Conservation (phyloP, 2,329 filamentous ascomycete species). For the Leptosphaerulina australis region DNA sequence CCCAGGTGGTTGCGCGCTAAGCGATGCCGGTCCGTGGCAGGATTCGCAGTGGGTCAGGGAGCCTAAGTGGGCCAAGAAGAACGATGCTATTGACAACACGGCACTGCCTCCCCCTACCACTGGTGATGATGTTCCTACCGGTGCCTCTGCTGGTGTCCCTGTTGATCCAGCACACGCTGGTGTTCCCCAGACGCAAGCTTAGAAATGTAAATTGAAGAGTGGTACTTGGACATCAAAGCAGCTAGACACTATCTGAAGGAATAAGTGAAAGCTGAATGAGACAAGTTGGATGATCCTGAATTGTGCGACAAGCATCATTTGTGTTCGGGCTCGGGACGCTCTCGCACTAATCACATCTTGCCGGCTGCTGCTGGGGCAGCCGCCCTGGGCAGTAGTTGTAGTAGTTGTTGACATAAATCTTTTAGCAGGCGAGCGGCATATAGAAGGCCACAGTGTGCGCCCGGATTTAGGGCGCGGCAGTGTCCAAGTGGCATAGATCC, state of each 20-base stretch:
- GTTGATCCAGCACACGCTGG: constrained; percentile 18
- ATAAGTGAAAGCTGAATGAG: background rate
- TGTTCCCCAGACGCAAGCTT: constrained; percentile 22
- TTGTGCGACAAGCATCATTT: background rate
- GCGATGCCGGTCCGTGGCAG: constrained; percentile 89
- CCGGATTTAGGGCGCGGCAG: constrained; percentile 2
- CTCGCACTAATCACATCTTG: background rate
- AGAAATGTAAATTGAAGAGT: constrained; percentile 1
- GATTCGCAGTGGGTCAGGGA: constrained; percentile 71
- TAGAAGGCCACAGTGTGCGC: background rate
- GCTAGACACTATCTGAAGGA: background rate
- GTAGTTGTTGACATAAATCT: background rate
- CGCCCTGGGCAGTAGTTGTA: background rate
- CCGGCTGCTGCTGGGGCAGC: background rate
- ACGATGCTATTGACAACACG: constrained; percentile 42
- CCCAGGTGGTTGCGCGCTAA: constrained; percentile 79
- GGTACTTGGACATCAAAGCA: background rate
- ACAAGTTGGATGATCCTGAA: background rate
- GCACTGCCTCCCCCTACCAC: constrained; percentile 36
- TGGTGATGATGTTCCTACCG: constrained; percentile 17
- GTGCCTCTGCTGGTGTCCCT: constrained; percentile 22
- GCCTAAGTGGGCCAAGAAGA: constrained; percentile 55
- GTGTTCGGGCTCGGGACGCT: background rate
- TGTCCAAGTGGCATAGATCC: constrained; percentile 5
- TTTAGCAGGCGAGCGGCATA: background rate